Evolutionary conservation across 148 eudicot genomes (phyloP), one percentile per base, ranked within the genome.

Genomic region (Silene uniflora): DNA sequence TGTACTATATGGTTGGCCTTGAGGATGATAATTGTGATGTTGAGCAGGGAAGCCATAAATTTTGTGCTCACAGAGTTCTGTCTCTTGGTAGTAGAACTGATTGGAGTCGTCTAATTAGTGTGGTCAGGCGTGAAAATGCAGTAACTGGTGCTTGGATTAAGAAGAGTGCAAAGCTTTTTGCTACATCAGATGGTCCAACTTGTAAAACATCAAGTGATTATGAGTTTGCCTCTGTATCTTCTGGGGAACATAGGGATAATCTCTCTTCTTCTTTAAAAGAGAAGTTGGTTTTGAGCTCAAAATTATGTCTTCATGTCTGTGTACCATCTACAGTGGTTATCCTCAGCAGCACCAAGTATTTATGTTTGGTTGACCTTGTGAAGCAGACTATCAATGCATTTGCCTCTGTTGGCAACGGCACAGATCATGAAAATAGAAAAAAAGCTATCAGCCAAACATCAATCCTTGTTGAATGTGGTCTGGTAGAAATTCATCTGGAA

Each of bases 201-300:
- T 78, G 77, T 64, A 77, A 84, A 74, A 78, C 79, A 71, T 79
- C 82, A 69, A 84, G 82, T 73, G 87, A 86, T 65, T 75, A 75
- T 47, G 99, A 91, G 79, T 90, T 90, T 87, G 84, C 97, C n/a
- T 86, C 92, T 71, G 89, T 87, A 58, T 86, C 85, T 69, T 86
- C 89, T 71, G 83, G 84, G 71, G 89, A 86, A 71, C 88, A 84
- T 63, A 72, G 66, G 59, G 86, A 83, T 81, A 85, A 86, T 74
- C 64, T 81, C 27, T 82, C 85, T 81, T 69, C 85, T 81, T 69
- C 83, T 66, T 82, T 39, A 69, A 77, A 82, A 24, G 82, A 83
- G 67, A 92, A 95, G 79, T 84, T 95, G 75, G 72, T 89, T 81
- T 70, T 79, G 67, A 92, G 93, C 85, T 95, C 98, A 62, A 71